Evolutionary conservation across 306 rosid genomes (phyloP), one percentile per base, ranked within the genome.

Genomic region (Begonia fuchsioides): DNA sequence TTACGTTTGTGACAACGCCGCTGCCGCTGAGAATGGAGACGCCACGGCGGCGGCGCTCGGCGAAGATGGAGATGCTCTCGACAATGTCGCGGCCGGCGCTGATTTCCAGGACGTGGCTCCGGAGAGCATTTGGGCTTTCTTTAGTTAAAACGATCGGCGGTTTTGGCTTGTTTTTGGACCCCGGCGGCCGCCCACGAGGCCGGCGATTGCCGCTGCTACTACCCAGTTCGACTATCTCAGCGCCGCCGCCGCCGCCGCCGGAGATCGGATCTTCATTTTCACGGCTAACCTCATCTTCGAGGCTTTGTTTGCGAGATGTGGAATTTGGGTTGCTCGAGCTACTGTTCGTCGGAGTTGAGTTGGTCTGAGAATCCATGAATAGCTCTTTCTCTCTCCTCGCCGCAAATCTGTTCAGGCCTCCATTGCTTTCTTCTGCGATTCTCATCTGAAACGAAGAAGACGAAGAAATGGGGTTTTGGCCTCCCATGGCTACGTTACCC

Each of bases 151-250:
- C n/a, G n/a, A n/a, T n/a, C n/a, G n/a, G n/a, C n/a, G n/a, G n/a
- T n/a, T n/a, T n/a, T n/a, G n/a, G n/a, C n/a, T n/a, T n/a, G n/a
- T n/a, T n/a, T n/a, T n/a, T n/a, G n/a, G n/a, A n/a, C n/a, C n/a
- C n/a, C n/a, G n/a, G n/a, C 0, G 97, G 97, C 0, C 97, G 67
- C 15, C 97, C 97, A 8, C 97, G 79, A 0, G 97, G 84, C 3
- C 97, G 61, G 19, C 96, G 84, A 7, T 64, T 53, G 12, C 65
- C 72, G 61, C 75, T 68, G 6, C 76, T 69, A 19, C 50, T 18
- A 11, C 62, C 70, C 0, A 84, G 87, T 53, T 78, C 81, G 3
- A 8, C 32, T 38, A 52, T 52, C 47, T 77, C 81, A 8, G 47
- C 76, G 62, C 53, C 52, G 7, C 51, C 75, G 0, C n/a, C n/a